These are phyloP conservation scores for Hordeum marinum DNA, from an alignment of 176 grass and related monocot species.

Conservation along the genomic window DNA sequence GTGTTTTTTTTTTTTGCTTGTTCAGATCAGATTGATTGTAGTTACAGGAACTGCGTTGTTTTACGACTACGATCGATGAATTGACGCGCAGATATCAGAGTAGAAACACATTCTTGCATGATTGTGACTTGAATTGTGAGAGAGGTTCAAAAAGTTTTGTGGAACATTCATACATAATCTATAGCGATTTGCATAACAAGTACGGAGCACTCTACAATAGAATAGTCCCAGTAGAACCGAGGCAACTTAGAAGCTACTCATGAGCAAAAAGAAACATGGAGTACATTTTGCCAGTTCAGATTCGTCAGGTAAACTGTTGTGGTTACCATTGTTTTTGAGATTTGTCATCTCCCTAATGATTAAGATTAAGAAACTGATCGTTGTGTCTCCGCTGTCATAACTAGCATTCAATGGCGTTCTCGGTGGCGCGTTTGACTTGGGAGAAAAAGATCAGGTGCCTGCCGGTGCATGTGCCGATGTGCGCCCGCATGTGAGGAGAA, in stretches of 20 bases:
- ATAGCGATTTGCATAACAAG: slow-evolving; percentile 11
- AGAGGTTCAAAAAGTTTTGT: not conserved
- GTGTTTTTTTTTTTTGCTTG: not conserved
- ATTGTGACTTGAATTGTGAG: not conserved
- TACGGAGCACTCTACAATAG: not conserved
- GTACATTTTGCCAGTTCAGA: not conserved
- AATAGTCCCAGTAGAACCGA: not conserved
- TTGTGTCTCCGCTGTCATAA: not conserved
- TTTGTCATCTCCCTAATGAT: not conserved
- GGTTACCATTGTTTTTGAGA: not conserved
- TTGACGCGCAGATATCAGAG: not conserved
- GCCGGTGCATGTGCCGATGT: not conserved
- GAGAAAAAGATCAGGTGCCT: not conserved
- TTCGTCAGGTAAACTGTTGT: not conserved
- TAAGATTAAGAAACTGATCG: not conserved
- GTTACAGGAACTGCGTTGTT: not conserved
- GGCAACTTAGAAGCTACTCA: slow-evolving; percentile 47
- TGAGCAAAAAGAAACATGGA: not conserved
- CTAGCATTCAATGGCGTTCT: slow-evolving; percentile 9
- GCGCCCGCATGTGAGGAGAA: slow-evolving; percentile 28
- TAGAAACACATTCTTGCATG: not conserved
- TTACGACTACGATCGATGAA: not conserved
- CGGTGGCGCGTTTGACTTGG: slow-evolving; percentile 31
- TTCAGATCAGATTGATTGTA: not conserved
- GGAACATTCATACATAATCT: not conserved